These are phyloP conservation scores for Tubosaeta sp. DNA, from an alignment of 768 basidiomycete genomes.

Conservation along the genomic window DNA sequence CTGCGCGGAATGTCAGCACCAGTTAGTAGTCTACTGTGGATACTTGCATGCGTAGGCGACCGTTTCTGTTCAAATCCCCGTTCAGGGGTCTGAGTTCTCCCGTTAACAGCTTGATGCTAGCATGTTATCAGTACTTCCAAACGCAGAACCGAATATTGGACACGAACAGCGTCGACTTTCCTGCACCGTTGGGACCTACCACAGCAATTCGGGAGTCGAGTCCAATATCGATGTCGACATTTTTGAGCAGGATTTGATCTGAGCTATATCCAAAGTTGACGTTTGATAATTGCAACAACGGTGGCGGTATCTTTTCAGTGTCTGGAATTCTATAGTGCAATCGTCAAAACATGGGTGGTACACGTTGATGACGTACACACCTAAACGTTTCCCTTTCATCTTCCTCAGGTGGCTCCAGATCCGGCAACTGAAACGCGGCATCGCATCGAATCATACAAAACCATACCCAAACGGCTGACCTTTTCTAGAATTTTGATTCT, in stretches of 20 bases:
- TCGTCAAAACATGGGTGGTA: not conserved
- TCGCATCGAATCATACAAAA: not conserved
- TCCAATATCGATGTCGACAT: conserved; percentile 85
- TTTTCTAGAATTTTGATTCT: conserved; percentile 78
- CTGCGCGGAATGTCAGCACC: conserved; percentile 33
- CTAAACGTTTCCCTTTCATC: conserved; percentile 94
- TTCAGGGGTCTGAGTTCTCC: conserved; percentile 24
- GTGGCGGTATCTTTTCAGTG: conserved; percentile 96
- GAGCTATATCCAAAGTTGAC: conserved; percentile 84
- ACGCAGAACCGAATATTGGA: not conserved
- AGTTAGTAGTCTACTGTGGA: conserved; percentile 2
- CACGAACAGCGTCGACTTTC: conserved; percentile 89
- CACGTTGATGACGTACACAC: conserved; percentile 31
- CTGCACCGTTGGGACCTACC: conserved; percentile 92
- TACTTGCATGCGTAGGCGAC: conserved; percentile 80
- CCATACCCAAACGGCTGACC: conserved; percentile 31
- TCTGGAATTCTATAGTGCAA: conserved; percentile 71
- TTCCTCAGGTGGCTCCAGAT: conserved; percentile 86
- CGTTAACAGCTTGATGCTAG: conserved; percentile 73
- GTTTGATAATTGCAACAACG: conserved; percentile 86
- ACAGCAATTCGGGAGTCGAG: conserved; percentile 94
- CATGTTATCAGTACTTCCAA: conserved; percentile 5
- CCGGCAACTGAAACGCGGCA: conserved; percentile 61
- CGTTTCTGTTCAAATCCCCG: conserved; percentile 88
- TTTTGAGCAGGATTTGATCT: conserved; percentile 72